Percentiles rank a stretch among this genome's conserved stretches.
Evolutionary conservation across 495 filamentous ascomycete species (phyloP).

Genomic region (Podospora didyma): DNA sequence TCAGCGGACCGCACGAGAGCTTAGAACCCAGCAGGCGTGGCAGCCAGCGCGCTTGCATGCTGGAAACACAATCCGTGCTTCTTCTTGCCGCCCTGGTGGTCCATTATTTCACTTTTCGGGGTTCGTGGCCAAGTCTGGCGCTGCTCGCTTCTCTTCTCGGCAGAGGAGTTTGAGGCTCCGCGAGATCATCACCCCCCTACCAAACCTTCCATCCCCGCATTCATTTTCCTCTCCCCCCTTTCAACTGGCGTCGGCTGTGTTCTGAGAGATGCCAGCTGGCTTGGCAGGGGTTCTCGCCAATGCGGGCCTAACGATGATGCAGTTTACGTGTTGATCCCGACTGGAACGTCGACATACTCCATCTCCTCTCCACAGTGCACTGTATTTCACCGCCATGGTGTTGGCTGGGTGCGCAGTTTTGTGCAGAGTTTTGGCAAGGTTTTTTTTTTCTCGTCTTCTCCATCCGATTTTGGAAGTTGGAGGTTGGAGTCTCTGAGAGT

Average conservation of each 20-base stretch:
- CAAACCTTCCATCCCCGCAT: background rate
- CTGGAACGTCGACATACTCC: conserved; percentile 6
- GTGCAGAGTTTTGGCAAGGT: background rate
- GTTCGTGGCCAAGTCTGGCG: background rate
- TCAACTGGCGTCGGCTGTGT: too few species aligned
- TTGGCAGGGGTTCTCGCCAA: background rate
- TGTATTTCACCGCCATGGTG: background rate
- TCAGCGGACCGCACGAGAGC: conserved; percentile 5
- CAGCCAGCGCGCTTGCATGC: conserved; percentile 4
- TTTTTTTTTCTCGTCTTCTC: background rate
- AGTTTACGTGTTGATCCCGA: conserved; percentile 19
- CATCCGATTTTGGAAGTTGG: background rate
- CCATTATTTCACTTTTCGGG: too few species aligned
- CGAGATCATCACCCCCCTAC: background rate
- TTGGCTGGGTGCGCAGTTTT: background rate
- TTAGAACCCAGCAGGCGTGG: too few species aligned
- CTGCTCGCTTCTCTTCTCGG: conserved; percentile 6
- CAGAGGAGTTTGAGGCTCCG: conserved; percentile 22
- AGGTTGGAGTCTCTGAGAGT: too few species aligned
- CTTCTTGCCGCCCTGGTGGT: conserved; percentile 1
- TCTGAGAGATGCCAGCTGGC: background rate
- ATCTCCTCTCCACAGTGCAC: conserved; percentile 5
- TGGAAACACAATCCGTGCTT: conserved; percentile 11
- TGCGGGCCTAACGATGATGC: conserved; percentile 7
- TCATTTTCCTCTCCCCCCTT: background rate